Evolutionary conservation across 768 basidiomycete species (phyloP), one percentile per base, ranked within the genome.

Genomic region (Holtermannia corniformis): DNA sequence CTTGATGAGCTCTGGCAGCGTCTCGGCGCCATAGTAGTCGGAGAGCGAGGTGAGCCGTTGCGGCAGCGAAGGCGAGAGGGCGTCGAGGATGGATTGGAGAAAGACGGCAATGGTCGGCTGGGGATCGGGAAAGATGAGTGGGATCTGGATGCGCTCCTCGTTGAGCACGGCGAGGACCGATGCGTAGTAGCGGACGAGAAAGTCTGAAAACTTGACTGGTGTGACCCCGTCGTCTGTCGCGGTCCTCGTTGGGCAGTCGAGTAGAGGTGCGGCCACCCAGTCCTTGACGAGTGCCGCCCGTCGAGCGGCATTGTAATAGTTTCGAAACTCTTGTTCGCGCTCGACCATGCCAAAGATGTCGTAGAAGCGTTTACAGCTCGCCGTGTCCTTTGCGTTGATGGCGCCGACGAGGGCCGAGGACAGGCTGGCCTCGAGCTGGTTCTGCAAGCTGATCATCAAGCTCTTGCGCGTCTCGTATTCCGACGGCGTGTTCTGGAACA

Each of bases 241-340:
- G 5, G 50, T 42, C 7, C 45, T n/a, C 20, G 46, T 45, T 23
- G 52, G 40, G 44, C 61, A 61, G 28, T 74, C 74, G 16, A 57
- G 14, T 27, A 91, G 73, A 0, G 67, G 65, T 1, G 79, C 79
- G 23, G 75, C 74, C 59, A 81, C 78, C 93, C 93, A 97, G 53
- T 78, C 62, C 14, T 80, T 74, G 41, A 87, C 76, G 13, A 93
- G 71, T 14, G 75, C 61, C 13, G 79, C 76, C 51, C 89, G 77
- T 24, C 88, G 78, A 10, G 87, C 84, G 12, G 87, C 87, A 72
- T 89, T 87, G 75, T 96, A 99, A 68, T 95, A 96, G 64, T 85
- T 86, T 54, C 87, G 79, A 70, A 93, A 99, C 69, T 97, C 95
- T 2, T 81, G 78, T 70, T 91, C 90, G 47, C 93, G 79, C 62